Base-by-base conservation (phyloP, 139 green algal species). In the Diplosphaera chodatii region DNA sequence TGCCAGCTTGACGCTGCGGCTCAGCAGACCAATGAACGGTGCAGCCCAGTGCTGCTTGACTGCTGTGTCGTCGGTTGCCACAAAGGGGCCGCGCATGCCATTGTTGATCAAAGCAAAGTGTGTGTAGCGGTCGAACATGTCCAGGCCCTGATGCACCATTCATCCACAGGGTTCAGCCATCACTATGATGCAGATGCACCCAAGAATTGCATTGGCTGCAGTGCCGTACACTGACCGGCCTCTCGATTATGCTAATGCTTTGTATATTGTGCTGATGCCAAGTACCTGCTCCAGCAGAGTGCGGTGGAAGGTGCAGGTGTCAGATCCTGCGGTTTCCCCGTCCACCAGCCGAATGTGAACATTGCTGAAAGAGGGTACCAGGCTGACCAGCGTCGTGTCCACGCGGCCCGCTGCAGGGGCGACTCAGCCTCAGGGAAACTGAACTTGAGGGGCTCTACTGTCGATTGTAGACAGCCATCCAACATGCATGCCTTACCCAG, bases 101-200 rank as follows among this genome's bases (percentile, higher is more conserved):
- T 76, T 76, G 63, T 76, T 76, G 71, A 76, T 76, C 2, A 76
- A 22, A 29, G 69, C 63, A 29, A 37, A 71, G 63, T 70, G 64
- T 33, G 64, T 70, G 64, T 75, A 75, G 62, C 20, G 32, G 15
- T 66, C 28, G 25, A 75, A 70, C 63, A 75, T 23, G 40, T 41
- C 62, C 28, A 27, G 71, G 31, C 63, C 71, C 68, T 48, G 37
- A n/a, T n/a, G n/a, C n/a, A n/a, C n/a, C n/a, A n/a, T n/a, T n/a
- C n/a, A n/a, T n/a, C n/a, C n/a, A n/a, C n/a, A n/a, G n/a, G n/a
- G n/a, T n/a, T n/a, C n/a, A n/a, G n/a, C n/a, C n/a, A n/a, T n/a
- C n/a, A n/a, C n/a, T n/a, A n/a, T n/a, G n/a, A n/a, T n/a, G n/a
- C n/a, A n/a, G n/a, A n/a, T n/a, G n/a, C n/a, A n/a, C n/a, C n/a